These are phyloP conservation scores for Hyaloscypha hepaticicola DNA, from an alignment of 495 filamentous ascomycete genomes.

Conservation along the genomic window DNA sequence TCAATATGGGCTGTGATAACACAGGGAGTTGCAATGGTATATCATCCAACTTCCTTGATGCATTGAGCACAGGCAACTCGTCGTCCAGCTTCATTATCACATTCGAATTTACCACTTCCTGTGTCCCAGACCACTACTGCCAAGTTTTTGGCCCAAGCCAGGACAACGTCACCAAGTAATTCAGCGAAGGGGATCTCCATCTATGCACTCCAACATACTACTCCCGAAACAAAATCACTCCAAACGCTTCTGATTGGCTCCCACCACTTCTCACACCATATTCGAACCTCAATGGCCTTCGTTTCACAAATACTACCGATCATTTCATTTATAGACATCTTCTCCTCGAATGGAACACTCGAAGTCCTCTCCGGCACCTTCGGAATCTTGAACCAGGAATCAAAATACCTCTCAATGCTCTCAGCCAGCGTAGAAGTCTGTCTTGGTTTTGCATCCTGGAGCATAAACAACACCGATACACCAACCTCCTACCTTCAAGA, in stretches of 20 bases:
- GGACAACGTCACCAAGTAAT: not conserved
- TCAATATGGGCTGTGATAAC: not conserved
- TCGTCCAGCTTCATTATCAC: conserved; percentile 3
- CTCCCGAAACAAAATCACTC: conserved; percentile 4
- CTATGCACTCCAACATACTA: conserved; percentile 18
- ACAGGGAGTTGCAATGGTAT: not conserved
- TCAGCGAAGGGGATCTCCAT: not conserved
- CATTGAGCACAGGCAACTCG: not conserved
- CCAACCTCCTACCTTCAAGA: conserved; percentile 1
- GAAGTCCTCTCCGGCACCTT: not conserved
- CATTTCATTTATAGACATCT: conserved; percentile 2
- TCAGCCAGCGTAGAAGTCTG: not conserved
- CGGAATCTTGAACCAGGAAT: not conserved
- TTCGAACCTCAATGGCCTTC: conserved; percentile 1
- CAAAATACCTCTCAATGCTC: not conserved
- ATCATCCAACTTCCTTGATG: conserved; percentile 7
- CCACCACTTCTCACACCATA: not conserved
- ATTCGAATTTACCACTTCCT: not conserved
- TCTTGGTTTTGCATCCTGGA: conserved; percentile 8
- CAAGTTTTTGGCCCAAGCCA: conserved; percentile 14
- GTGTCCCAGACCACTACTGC: not conserved
- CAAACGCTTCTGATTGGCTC: not conserved
- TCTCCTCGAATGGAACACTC: not conserved
- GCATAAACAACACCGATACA: conserved; percentile 5
- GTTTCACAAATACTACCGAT: not conserved